These are phyloP conservation scores for Scedosporium apiospermum DNA, from an alignment of 2,329 filamentous ascomycete species.

Conservation along the genomic window DNA sequence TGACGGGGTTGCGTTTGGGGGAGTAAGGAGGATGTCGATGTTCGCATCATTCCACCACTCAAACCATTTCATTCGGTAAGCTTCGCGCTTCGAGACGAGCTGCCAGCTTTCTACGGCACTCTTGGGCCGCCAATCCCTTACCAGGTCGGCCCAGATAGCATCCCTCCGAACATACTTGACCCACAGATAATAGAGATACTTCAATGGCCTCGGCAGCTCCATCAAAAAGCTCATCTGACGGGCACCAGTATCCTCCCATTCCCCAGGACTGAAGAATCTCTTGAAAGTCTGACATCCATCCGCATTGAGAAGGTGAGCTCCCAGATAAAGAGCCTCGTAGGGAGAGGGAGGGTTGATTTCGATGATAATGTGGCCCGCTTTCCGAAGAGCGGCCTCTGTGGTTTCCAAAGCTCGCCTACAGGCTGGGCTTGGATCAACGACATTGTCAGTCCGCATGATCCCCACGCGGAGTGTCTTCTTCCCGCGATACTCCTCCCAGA, in stretches of 20 bases:
- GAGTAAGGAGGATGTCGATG: conserved; percentile 70
- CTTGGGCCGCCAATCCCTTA: conserved; percentile 66
- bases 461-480: conserved; percentile 63
- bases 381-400: conserved; percentile 57
- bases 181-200: conserved; percentile 82
- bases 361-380: conserved; percentile 66
- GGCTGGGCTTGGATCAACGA: conserved; percentile 79
- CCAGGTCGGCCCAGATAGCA: conserved; percentile 65
- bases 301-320: conserved; percentile 70
- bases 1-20: conserved; percentile 85
- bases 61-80: conserved; percentile 69
- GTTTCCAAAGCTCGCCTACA: conserved; percentile 67
- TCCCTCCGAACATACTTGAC: conserved; percentile 77
- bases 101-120: conserved; percentile 73
- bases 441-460: conserved; percentile 67
- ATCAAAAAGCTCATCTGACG: conserved; percentile 67
- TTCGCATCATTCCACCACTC: conserved; percentile 70
- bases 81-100: conserved; percentile 66
- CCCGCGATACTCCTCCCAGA: conserved; percentile 47
- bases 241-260: conserved; percentile 72
- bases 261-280: conserved; percentile 65
- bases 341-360: conserved; percentile 56
- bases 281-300: conserved; percentile 77
- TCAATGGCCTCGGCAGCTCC: conserved; percentile 60
- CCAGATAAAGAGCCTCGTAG: conserved; percentile 67